Evolutionary conservation across 441 rosid species (phyloP), one percentile per base, ranked within the genome.

Genomic region (Euphorbia celastroides): DNA sequence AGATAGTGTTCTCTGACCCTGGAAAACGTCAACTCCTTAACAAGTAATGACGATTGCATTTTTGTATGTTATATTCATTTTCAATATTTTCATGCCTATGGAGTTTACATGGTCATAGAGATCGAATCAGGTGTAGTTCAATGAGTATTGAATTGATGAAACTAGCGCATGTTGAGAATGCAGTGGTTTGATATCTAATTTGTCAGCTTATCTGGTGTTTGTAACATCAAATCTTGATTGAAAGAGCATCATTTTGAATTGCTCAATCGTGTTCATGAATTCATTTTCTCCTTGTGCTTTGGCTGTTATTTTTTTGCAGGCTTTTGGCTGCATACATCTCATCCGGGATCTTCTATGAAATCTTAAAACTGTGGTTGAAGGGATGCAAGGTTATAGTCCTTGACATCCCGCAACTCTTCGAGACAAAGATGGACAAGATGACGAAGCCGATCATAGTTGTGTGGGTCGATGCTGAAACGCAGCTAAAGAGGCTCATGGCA

Each of bases 1-100:
- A 73, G 71, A 82, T 88, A 25, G 99, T 91, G 20, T 91, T 91
- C 80, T 86, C 92, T n/a, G 88, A 89, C 60, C 72, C 84, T 62
- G 76, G 77, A 62, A 86, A 86, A 69, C 96, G 96, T 27, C 92
- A 89, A 67, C 83, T 88, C 46, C 83, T 94, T 54, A 86, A 89
- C 80, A 65, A 90, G 96, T 94, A 74, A 46, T 28, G 28, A 19
- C 31, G 7, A 14, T 36, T 27, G 22, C 12, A 0, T 22, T 0
- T 10, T 17, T 9, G n/a, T 16, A 23, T 31, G 14, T 36, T 38
- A 0, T 14, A 27, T 13, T 1, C 38, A 61, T 19, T 8, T 28
- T 57, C 17, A 17, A 59, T 50, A 30, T 13, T 22, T 51, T 50
- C 28, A 6, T 46, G 28, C 41, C 56, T 48, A 28, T 68, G 55